Percentiles rank a stretch among this genome's conserved stretches.
Conservation (phyloP, 768 basidiomycete genomes). For the Russula emetica region DNA sequence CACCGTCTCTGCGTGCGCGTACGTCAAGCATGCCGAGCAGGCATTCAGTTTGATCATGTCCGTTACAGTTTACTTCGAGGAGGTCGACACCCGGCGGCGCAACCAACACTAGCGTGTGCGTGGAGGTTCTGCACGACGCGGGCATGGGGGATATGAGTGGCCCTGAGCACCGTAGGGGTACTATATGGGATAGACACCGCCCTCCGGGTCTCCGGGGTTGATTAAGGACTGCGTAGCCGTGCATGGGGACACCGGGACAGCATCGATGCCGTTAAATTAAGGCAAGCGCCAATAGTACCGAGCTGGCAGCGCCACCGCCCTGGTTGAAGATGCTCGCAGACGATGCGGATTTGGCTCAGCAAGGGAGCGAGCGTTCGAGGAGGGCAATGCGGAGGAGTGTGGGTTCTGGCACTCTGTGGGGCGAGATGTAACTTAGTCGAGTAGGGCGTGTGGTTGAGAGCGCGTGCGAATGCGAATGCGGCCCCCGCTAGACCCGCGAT, state of each 20-base stretch:
- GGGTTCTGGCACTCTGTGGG: slow-evolving; percentile 43
- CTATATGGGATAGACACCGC: slow-evolving; percentile 84
- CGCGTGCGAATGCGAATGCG: slow-evolving; percentile 62
- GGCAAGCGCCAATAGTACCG: slow-evolving; percentile 57
- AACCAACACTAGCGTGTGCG: slow-evolving; percentile 52
- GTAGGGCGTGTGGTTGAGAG: slow-evolving; percentile 59
- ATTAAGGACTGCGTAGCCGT: slow-evolving; percentile 86
- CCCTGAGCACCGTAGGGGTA: slow-evolving; percentile 63
- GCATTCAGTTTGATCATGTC: slow-evolving; percentile 68
- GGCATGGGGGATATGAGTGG: slow-evolving; percentile 46
- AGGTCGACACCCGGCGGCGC: slow-evolving; percentile 57
- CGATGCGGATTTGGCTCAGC: slow-evolving; percentile 89
- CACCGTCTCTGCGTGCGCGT: slow-evolving; percentile 43
- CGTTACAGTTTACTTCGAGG: slow-evolving; percentile 76
- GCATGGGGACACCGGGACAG: slow-evolving; percentile 71
- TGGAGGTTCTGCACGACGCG: slow-evolving; percentile 62
- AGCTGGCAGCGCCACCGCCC: slow-evolving; percentile 84
- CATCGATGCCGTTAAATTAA: slow-evolving; percentile 88
- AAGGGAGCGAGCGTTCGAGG: slow-evolving; percentile 81
- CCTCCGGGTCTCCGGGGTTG: slow-evolving; percentile 51
- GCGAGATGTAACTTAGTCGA: slow-evolving; percentile 88
- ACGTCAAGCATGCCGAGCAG: slow-evolving; percentile 60
- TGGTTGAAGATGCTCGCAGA: slow-evolving; percentile 94
- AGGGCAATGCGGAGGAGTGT: slow-evolving; percentile 66
- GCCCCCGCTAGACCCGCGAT: no score